Base-by-base conservation (phyloP, 768 basidiomycete species). In the Rhodotorula graminis region DNA sequence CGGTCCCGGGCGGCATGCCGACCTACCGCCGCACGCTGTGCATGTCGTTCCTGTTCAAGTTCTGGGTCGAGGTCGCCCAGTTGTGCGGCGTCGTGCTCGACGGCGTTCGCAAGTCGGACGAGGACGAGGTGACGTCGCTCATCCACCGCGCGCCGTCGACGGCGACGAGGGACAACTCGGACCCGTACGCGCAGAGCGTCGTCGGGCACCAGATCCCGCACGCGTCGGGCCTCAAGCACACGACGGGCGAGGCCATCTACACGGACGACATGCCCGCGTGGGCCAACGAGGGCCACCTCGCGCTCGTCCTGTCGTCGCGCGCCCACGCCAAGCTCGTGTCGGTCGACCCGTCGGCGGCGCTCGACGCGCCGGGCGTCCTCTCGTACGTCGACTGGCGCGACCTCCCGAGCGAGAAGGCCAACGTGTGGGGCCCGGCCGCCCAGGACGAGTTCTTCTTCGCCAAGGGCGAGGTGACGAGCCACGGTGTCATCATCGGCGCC, bases 1-100 rank as follows among this genome's bases (percentile, higher is more conserved):
- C 69, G 44, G 78, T 78, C 2, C 78, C 77, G 5, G 78, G 78
- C 33, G 78, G 77, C 15, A 79, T 79, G 78, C 68, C 77, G 31
- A 61, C 70, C 15, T 79, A 75, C 63, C 74, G 78, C 18, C 67
- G 73, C 15, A 77, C 74, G 1, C 76, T 79, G 49, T 65, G 70
- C 15, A 67, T 79, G 44, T 77, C 77, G 18, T 79, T 79, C 71
- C 60, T 78, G 46, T 77, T 71, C 65, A 74, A 74, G 40, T 79
- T 76, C 71, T 79, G 74, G 40, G 68, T 74, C 61, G 75, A 75
- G 33, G 72, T 77, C 29, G 67, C 71, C 25, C 57, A 31, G 5
- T 49, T 69, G 33, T 63, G 69, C 12, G 74, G 64, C 46, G 59
- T 78, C 55, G 40, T 40, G 6, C 49, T 75, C 25, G 66, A 69